Evolutionary conservation across 106 monocot genomes (phyloP).

Genomic region (Acorus calamus): DNA sequence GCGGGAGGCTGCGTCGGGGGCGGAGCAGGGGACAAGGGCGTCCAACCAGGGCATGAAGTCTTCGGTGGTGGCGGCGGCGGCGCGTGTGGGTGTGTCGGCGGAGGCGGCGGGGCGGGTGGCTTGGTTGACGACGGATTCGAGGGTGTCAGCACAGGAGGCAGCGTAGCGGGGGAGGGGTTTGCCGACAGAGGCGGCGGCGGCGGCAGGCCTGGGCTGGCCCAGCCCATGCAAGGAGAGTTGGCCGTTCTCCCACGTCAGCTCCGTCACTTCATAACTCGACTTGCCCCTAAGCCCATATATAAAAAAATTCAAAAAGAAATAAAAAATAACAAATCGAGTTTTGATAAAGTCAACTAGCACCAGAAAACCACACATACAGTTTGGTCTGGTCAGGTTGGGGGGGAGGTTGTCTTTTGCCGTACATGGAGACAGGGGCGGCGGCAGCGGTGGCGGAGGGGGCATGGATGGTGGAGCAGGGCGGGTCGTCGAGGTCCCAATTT

Average conservation of each 20-base stretch:
- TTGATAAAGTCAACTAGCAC: background rate
- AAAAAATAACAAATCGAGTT: background rate
- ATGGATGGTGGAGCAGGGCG: background rate
- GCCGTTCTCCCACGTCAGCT: slow-evolving; percentile 78
- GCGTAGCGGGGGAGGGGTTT: slow-evolving; percentile 15
- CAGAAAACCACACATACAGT: background rate
- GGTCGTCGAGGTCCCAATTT: slow-evolving; percentile 53
- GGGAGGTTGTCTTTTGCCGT: too few relatives aligned
- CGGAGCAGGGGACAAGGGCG: slow-evolving; percentile 36
- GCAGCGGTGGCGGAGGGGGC: background rate
- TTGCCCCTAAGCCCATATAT: background rate
- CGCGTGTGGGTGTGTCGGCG: background rate
- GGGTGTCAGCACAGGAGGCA: slow-evolving; percentile 16
- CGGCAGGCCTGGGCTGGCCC: slow-evolving; percentile 12
- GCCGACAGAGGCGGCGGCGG: slow-evolving; percentile 7
- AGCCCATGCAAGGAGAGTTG: slow-evolving; percentile 40
- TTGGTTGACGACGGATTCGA: slow-evolving; percentile 56
- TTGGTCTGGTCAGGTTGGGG: too few relatives aligned
- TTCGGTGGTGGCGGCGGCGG: background rate
- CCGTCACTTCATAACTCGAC: slow-evolving; percentile 50
- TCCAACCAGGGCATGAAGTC: slow-evolving; percentile 19
- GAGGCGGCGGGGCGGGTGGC: slow-evolving; percentile 22
- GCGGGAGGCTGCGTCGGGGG: background rate
- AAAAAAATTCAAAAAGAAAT: background rate
- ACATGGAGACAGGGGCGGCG: background rate